Evolutionary conservation across 768 basidiomycete species (phyloP), one percentile per base, ranked within the genome.

Genomic region (Chalciporus piperatus): DNA sequence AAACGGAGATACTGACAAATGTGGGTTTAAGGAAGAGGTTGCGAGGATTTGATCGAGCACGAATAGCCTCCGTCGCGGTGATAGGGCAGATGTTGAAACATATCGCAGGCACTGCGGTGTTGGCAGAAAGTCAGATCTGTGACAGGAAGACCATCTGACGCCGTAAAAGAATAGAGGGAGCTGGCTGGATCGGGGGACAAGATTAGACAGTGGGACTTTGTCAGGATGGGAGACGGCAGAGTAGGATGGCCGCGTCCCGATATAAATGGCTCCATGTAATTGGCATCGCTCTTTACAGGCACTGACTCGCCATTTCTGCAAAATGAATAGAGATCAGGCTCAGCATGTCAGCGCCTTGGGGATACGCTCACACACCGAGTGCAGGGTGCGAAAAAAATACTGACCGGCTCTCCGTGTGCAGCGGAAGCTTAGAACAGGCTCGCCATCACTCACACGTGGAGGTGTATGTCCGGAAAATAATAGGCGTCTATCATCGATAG

Each of bases 61-160:
- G 63, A 56, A 68, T 67, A 70, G 67, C 67, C 65, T 43, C 65
- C 61, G 67, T 57, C 56, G 62, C 64, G 67, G 67, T 62, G 64
- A 67, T 69, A 59, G 59, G 58, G 22, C 55, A 47, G 44, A 51
- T n/a, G 55, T 67, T 70, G 69, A 69, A 69, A 70, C 67, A 67
- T 67, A 61, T 59, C 56, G 52, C 61, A 67, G 58, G 67, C 68
- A 70, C 67, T 50, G 67, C 66, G 56, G 56, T 55, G 61, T 55
- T 50, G 54, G 45, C 52, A 53, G 47, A 59, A 57, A 54, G 56
- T 51, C 55, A 50, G 66, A 66, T 63, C 63, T 59, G 57, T 65
- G 61, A 65, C 66, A 57, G 59, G 58, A 60, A 48, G 48, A 47
- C 30, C 47, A 55, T 43, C 58, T 50, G 55, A 50, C 35, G 53